Base-by-base conservation (phyloP, 1,139 yeast genomes). In the Hansenula sp. region DNA sequence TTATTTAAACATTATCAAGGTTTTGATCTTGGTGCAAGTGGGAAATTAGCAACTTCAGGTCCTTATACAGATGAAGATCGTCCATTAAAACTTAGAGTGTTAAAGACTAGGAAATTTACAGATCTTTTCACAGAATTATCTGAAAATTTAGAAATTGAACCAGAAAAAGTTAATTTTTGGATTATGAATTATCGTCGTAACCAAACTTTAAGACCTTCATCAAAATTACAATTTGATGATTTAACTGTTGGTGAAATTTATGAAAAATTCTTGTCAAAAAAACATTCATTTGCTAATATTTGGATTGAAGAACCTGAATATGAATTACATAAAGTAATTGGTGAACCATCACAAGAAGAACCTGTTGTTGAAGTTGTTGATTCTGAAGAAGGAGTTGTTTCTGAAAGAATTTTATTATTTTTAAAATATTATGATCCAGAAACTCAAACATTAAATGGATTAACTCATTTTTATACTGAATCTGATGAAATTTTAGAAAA, bases 11-110 rank as follows among this genome's bases (percentile, higher is more conserved):
- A 73, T 38, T 83, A 77, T 56, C 69, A 77, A 52, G 95, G 95
- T 0, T 84, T 86, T 58, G 97, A 90, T 59, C 59, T 84, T 36
- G 86, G 84, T 14, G 81, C 86, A 14, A 82, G 81, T 57, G 70
- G 74, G 9, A 51, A 54, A 16, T 49, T 56, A 13, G 47, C 68
- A 35, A 75, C 74, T 37, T 72, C 76, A 29, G 71, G 67, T 2
- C 59, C 77, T 24, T 69, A 68, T 43, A 69, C 69, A 26, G 64
- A 69, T 1, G 66, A 65, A 4, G 71, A 80, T 9, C 72, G 69
- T 43, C 85, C 95, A 0, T 33, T 67, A 2, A 55, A 61, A 1
- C 55, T 82, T 36, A 78, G 75, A 54, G 71, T 84, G 3, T 69
- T 77, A 51, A 85, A 82, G 53, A 74, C 80, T 1, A 75, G 76